Evolutionary conservation across 208 protist species (phyloP), one percentile per base, ranked within the genome.

Genomic region (Vickermania ingenoplastis): DNA sequence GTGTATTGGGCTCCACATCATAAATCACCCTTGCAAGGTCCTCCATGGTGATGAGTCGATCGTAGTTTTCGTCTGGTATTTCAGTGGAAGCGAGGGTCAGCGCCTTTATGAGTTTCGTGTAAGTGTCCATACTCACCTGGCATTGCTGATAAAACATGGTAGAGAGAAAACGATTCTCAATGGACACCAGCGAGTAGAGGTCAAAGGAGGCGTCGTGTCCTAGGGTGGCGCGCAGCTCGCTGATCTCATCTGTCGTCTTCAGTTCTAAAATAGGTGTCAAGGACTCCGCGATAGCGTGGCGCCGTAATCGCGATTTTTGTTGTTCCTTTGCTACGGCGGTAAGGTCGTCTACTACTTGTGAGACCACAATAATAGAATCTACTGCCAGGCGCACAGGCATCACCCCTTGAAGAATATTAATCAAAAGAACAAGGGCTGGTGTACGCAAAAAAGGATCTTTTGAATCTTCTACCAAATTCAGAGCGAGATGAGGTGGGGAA

Each of bases 71-170:
- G 41, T 66, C 51, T 17, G 56, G 29, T 53, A 68, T 1, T 60
- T 22, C 53, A 24, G 63, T 45, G 28, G 74, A 30, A 25, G 69
- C 63, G 52, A 57, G 67, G 0, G 69, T 82, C n/a, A 91, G 63
- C 1, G 73, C 69, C 17, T 65, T 59, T 1, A 93, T 13, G n/a
- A 93, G 50, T 3, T 51, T 25, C 5, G 69, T 36, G 63, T 91
- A 93, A 57, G 90, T 69, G 13, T 71, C 50, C 59, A 80, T 75
- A 41, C 68, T 63, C 22, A 63, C 67, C 7, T 58, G 59, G 62
- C 81, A 90, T 53, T 86, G 79, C 59, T 90, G 82, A 45, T 77
- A 70, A n/a, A 90, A 77, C 25, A 93, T 67, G 28, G 79, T 80
- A 22, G 67, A 62, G 70, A 89, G 81, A 59, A 93, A 93, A 2